Percentiles rank a stretch among this genome's conserved stretches.
Conservation (phyloP, 169 alveolate species). For the Plasmodium billcollinsi region DNA sequence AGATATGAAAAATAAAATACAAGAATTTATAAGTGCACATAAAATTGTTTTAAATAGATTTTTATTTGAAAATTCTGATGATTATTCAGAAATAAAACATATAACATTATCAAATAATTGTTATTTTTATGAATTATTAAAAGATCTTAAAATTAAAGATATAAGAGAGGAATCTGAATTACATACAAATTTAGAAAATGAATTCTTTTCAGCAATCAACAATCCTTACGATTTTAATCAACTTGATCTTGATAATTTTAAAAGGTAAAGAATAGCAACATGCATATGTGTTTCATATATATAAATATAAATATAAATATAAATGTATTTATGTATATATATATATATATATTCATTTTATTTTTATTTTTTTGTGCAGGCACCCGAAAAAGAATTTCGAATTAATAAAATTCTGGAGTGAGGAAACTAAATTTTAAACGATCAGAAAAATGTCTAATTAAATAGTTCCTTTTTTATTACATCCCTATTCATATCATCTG, state of each 20-base stretch:
- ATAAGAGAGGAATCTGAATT: neutral
- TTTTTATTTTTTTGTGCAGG: slow-evolving; percentile 17
- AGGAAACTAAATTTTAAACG: slow-evolving; percentile 1
- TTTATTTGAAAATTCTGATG: neutral
- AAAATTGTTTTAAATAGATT: slow-evolving; percentile 2
- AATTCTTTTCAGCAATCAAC: slow-evolving; percentile 39
- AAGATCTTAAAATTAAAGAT: slow-evolving; percentile 13
- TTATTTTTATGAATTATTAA: slow-evolving; percentile 45
- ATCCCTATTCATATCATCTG: too few species aligned
- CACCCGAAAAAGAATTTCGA: slow-evolving; percentile 41
- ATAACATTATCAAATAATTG: slow-evolving; percentile 47
- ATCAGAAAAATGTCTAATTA: neutral
- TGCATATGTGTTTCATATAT: neutral
- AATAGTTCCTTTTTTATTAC: too few species aligned
- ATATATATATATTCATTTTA: neutral
- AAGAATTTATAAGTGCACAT: slow-evolving; percentile 1
- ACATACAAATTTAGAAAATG: neutral
- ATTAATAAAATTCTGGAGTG: slow-evolving; percentile 41
- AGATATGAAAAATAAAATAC: slow-evolving; percentile 29
- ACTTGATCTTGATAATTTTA: neutral
- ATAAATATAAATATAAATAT: neutral
- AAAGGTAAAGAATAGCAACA: slow-evolving; percentile 10
- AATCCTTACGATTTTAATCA: slow-evolving; percentile 40
- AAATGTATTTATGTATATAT: neutral
- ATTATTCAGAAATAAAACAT: slow-evolving; percentile 6